Evolutionary conservation across 1,284 basidiomycete genomes (phyloP), one percentile per base, ranked within the genome.

Genomic region (Ustilago esculenta): DNA sequence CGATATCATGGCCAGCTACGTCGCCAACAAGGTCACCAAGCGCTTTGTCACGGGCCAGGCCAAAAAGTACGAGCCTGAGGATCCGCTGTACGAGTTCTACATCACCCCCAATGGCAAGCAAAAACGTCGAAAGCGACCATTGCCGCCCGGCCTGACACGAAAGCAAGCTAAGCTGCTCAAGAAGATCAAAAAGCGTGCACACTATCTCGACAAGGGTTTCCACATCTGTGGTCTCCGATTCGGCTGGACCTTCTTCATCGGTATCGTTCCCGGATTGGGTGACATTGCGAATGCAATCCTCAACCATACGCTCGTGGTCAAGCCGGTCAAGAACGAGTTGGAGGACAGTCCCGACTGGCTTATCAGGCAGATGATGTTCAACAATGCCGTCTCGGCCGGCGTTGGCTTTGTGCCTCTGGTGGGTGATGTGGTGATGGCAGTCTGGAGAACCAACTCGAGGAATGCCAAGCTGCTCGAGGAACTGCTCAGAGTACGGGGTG

Each of bases 191-290:
- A 84, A 85, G 47, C 86, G 94, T 8, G 94, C 94, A 0, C 92
- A 94, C 80, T 88, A 90, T 79, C 89, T 98, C 52, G 94, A 98
- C 85, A 94, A 93, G 83, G 90, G 92, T 7, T 91, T 97, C 84
- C 85, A 82, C 42, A 51, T 97, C 10, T 92, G 89, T 73, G 92
- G 94, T 3, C 83, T 96, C 60, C 87, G 88, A 9, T 93, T 96
- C 65, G 94, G 94, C 5, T 95, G 90, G 89, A 85, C 85, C 10
- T 73, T 74, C 47, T 41, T 78, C 45, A 68, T 74, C 84, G 90
- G 90, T 0, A 84, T 92, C n/a, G 83, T 92, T 25, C 92, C 91
- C 7, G 84, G 88, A 27, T 86, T 86, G 0, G 92, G 91, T 23
- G 90, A 92, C 72, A 82, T 87, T 30, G 85, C 87, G 2, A 87